phyloP scores from a whole-genome alignment of 345 rosid species.

The Hibiscus syriacus region DNA sequence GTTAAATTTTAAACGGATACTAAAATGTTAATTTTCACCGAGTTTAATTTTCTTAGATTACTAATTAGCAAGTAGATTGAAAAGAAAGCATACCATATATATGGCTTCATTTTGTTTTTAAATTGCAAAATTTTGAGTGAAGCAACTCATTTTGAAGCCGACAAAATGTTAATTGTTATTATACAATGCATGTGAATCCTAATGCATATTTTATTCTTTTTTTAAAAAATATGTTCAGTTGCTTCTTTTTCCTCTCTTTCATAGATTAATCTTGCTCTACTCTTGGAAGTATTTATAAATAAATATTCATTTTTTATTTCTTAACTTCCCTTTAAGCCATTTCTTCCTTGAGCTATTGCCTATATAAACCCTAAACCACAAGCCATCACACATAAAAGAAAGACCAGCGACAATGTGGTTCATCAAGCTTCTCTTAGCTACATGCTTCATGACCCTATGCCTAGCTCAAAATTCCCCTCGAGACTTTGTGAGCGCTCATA shows the following conservation, averaged over 20 bases:
- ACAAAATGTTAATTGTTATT: slow-evolving; percentile 1
- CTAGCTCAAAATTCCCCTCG: slow-evolving; percentile 8
- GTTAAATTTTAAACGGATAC: no score
- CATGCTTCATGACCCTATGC: not conserved
- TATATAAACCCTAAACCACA: not conserved
- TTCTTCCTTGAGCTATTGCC: not conserved
- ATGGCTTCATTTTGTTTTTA: no score
- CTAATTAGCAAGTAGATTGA: no score
- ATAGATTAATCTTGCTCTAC: no score
- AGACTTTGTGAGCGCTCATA: slow-evolving; percentile 19
- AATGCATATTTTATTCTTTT: not conserved
- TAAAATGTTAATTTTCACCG: no score
- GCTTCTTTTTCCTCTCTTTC: not conserved
- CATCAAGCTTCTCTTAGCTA: not conserved
- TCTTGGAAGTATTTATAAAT: no score
- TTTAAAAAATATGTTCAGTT: not conserved
- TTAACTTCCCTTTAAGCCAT: not conserved
- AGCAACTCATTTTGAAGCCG: not conserved
- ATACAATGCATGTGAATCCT: slow-evolving; percentile 7
- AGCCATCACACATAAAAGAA: not conserved
- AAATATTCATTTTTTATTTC: no score
- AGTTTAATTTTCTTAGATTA: no score
- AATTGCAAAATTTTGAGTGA: no score
- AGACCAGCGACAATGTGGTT: not conserved
- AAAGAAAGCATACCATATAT: no score